phyloP scores from a whole-genome alignment of 345 rosid genomes.

The Diplotaxis tenuifolia region DNA sequence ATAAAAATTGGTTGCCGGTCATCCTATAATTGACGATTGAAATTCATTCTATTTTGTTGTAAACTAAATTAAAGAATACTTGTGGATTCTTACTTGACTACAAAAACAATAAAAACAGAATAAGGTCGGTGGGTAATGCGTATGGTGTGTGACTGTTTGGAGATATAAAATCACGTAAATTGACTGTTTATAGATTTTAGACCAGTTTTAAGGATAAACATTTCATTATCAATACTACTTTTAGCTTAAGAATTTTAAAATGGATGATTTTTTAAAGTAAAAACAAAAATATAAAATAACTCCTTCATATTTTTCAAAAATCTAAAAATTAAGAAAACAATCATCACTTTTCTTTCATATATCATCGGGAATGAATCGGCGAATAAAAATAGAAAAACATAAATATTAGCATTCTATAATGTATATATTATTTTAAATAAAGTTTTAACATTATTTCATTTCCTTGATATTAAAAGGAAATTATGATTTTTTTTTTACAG shows the following conservation, averaged over 20 bases:
- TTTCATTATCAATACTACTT: too few relatives aligned
- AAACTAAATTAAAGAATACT: background rate
- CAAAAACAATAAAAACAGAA: background rate
- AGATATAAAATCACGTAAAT: background rate
- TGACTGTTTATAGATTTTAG: too few relatives aligned
- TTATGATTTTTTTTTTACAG: background rate
- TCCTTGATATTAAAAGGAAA: background rate
- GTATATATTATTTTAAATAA: background rate
- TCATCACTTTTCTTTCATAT: too few relatives aligned
- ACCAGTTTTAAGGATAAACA: too few relatives aligned
- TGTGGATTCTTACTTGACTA: background rate
- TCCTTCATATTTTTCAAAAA: too few relatives aligned
- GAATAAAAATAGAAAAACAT: too few relatives aligned
- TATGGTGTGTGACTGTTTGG: background rate
- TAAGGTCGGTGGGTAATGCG: background rate
- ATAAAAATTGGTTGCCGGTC: background rate
- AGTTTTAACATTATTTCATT: background rate
- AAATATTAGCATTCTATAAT: background rate
- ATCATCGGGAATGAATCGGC: too few relatives aligned
- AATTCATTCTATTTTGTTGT: background rate
- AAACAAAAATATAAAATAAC: too few relatives aligned
- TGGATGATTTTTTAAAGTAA: too few relatives aligned
- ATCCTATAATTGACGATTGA: background rate
- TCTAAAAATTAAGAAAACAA: too few relatives aligned
- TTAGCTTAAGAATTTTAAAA: too few relatives aligned